Conservation (phyloP, 108 stramenopile species). For the Nitzschia sp. region DNA sequence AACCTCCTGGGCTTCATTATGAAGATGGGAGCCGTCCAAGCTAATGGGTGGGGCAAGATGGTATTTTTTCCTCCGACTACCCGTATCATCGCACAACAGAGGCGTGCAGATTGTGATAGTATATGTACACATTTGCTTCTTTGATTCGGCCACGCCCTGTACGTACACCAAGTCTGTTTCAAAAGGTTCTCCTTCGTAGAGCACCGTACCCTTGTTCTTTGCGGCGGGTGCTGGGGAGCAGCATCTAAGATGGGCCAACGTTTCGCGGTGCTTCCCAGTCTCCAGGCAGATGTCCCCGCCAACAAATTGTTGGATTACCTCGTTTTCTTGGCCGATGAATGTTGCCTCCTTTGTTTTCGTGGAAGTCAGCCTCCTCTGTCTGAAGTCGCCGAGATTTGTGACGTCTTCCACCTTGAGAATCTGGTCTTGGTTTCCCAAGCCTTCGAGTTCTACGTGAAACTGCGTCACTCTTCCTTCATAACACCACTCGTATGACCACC, state of each 20-base stretch:
- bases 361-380: conserved; percentile 14
- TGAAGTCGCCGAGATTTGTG: conserved; percentile 55
- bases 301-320: conserved; percentile 29
- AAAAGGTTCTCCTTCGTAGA: conserved; percentile 29
- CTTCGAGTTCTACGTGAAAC: conserved; percentile 68
- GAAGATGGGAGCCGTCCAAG: not conserved
- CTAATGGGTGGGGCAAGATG: not conserved
- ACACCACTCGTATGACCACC: conserved; percentile 95
- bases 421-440: not conserved
- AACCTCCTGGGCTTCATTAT: not conserved
- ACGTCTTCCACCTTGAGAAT: conserved; percentile 46
- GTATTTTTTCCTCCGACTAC: not conserved
- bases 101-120: conserved; percentile 73
- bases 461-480: conserved; percentile 61
- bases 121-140: conserved; percentile 46
- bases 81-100: conserved; percentile 52
- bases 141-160: conserved; percentile 13
- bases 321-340: not conserved
- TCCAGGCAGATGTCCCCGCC: conserved; percentile 66
- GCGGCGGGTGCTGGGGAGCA: conserved; percentile 58
- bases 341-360: not conserved
- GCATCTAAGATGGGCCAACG: conserved; percentile 53
- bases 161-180: conserved; percentile 31
- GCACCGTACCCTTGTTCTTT: conserved; percentile 21
- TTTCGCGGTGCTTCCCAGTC: conserved; percentile 49